Percentiles rank a stretch among this genome's conserved stretches.
Evolutionary conservation across 352 stramenopile genomes (phyloP).

Genomic region (Plasmopara halstedii): DNA sequence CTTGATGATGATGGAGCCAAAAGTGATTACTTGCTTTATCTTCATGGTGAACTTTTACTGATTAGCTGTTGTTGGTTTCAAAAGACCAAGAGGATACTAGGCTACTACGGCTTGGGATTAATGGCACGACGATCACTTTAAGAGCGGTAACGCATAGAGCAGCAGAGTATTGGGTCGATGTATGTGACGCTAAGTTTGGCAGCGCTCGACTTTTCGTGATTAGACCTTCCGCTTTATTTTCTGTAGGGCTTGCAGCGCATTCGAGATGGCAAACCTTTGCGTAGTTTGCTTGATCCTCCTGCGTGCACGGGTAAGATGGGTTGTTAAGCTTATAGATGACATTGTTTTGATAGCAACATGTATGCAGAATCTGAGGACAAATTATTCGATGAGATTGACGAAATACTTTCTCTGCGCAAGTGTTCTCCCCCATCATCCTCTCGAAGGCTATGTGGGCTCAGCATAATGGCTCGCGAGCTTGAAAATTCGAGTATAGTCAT

Average conservation of each 20-base stretch:
- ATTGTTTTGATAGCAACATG: not conserved
- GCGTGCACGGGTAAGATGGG: slow-evolving; percentile 31
- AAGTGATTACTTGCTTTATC: slow-evolving; percentile 2
- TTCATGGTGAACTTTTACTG: not conserved
- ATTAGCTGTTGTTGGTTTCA: not conserved
- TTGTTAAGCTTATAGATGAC: not conserved
- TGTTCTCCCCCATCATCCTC: slow-evolving; percentile 34
- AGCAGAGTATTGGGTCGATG: slow-evolving; percentile 63
- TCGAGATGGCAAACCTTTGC: slow-evolving; percentile 32
- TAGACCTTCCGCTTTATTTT: not conserved
- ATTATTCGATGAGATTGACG: slow-evolving; percentile 68
- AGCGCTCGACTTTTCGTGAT: not conserved
- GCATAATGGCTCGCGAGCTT: slow-evolving; percentile 13
- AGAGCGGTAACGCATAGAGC: slow-evolving; percentile 59
- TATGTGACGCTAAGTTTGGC: slow-evolving; percentile 9
- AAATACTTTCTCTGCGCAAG: slow-evolving; percentile 45
- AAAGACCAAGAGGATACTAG: slow-evolving; percentile 29
- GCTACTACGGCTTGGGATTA: slow-evolving; percentile 53
- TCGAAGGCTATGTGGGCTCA: slow-evolving; percentile 30
- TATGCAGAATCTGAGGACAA: slow-evolving; percentile 60
- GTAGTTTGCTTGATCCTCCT: slow-evolving; percentile 36
- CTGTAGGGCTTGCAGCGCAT: slow-evolving; percentile 43
- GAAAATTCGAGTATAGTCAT: slow-evolving; percentile 11
- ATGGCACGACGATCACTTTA: slow-evolving; percentile 56
- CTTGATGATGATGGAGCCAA: slow-evolving; percentile 26